Evolutionary conservation across 73 alveolate genomes (phyloP).

Genomic region (Paramecium pentaurelia): DNA sequence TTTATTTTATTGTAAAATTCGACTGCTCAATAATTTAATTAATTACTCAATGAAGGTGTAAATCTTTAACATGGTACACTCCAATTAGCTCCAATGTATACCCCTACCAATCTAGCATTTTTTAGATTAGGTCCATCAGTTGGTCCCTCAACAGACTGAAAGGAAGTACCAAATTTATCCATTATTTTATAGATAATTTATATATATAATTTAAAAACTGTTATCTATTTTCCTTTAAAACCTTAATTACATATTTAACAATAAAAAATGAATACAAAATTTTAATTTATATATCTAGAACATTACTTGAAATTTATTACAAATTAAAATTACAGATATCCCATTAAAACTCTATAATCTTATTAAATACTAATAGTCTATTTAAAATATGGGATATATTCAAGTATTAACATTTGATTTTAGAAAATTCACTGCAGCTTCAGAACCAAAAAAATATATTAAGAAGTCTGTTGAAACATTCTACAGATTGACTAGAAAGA

Average conservation of each 20-base stretch:
- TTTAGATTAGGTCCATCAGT: slow-evolving; percentile 60
- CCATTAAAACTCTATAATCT: too few species aligned
- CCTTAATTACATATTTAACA: not conserved
- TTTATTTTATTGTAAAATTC: slow-evolving; percentile 32
- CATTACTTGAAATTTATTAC: too few species aligned
- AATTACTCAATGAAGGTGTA: slow-evolving; percentile 40
- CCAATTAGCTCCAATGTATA: slow-evolving; percentile 53
- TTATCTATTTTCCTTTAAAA: not conserved
- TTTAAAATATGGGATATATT: slow-evolving; percentile 24
- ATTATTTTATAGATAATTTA: not conserved
- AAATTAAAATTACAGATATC: too few species aligned
- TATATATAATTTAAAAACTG: not conserved
- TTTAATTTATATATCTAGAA: too few species aligned
- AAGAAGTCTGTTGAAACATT: not conserved
- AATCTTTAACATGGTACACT: slow-evolving; percentile 53
- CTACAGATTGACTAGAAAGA: slow-evolving; percentile 43
- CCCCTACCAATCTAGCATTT: slow-evolving; percentile 56
- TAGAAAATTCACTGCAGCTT: slow-evolving; percentile 45
- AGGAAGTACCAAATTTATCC: slow-evolving; percentile 63
- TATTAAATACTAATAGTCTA: too few species aligned
- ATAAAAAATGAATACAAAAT: not conserved
- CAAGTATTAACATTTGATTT: slow-evolving; percentile 52
- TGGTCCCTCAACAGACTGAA: slow-evolving; percentile 51
- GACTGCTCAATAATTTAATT: not conserved
- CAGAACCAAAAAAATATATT: slow-evolving; percentile 28